Percentiles rank a stretch among this genome's conserved stretches.
These are phyloP conservation scores for Solanum piurae DNA, from an alignment of 257 asterid genomes.

Conservation along the genomic window DNA sequence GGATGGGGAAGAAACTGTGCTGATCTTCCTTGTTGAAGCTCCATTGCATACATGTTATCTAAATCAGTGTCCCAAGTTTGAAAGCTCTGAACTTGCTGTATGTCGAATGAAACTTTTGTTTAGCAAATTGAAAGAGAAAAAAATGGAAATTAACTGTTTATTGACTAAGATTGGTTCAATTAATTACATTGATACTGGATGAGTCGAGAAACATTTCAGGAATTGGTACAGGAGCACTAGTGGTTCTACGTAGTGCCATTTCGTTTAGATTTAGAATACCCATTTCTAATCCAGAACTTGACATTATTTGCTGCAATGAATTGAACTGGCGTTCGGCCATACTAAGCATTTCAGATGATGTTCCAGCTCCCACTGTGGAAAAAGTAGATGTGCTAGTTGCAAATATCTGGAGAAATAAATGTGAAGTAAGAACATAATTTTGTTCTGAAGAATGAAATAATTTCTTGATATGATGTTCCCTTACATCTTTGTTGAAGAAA, in stretches of 20 bases:
- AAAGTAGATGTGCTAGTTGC: constrained; percentile 21
- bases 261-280: constrained; percentile 27
- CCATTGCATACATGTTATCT: constrained; percentile 44
- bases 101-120: not conserved
- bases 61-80: constrained; percentile 61
- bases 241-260: constrained; percentile 40
- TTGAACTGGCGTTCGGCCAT: constrained; percentile 31
- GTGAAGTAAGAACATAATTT: not conserved
- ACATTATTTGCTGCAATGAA: constrained; percentile 26
- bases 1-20: constrained; percentile 44
- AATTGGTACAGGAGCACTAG: constrained; percentile 40
- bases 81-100: constrained; percentile 48
- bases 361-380: constrained; percentile 20
- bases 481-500: constrained; percentile 58
- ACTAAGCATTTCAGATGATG: constrained; percentile 30
- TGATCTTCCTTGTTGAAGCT: constrained; percentile 58
- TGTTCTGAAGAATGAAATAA: not conserved
- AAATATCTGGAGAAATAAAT: constrained; percentile 28
- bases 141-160: not conserved
- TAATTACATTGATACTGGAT: constrained; percentile 36
- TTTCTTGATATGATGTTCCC: not conserved
- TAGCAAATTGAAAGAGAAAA: not conserved
- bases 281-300: constrained; percentile 32
- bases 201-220: constrained; percentile 42
- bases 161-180: not conserved